Evolutionary conservation across 371 early-diverging fungal species (phyloP).

Genomic region (Phascolomyces articulosus): DNA sequence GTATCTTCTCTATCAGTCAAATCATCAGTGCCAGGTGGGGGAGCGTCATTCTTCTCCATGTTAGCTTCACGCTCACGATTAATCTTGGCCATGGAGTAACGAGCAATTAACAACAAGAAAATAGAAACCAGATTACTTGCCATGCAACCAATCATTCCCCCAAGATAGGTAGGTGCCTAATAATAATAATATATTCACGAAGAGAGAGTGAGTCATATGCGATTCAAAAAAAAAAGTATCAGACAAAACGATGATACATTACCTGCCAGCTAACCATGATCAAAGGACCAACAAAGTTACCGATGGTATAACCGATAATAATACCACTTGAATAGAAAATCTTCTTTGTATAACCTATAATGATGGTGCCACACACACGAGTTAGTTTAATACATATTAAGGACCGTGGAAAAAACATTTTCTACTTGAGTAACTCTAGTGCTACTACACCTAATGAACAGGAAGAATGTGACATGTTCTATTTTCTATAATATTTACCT

Average conservation of each 20-base stretch:
- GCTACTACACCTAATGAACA: too few species aligned
- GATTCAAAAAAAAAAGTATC: too few species aligned
- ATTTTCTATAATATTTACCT: slow-evolving; percentile 29
- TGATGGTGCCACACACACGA: too few species aligned
- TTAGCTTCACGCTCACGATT: slow-evolving; percentile 13
- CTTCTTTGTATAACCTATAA: slow-evolving; percentile 34
- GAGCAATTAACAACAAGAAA: slow-evolving; percentile 17
- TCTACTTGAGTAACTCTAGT: too few species aligned
- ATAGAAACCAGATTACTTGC: slow-evolving; percentile 10
- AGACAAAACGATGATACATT: too few species aligned
- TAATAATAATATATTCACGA: too few species aligned
- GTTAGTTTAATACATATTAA: too few species aligned
- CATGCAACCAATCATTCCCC: slow-evolving; percentile 20
- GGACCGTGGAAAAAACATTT: too few species aligned
- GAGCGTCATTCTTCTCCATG: not conserved
- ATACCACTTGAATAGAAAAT: slow-evolving; percentile 22
- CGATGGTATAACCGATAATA: slow-evolving; percentile 25
- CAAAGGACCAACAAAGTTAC: slow-evolving; percentile 30
- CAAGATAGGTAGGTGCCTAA: not conserved
- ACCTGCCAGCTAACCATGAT: slow-evolving; percentile 21
- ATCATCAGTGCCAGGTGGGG: slow-evolving; percentile 11
- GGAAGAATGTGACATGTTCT: too few species aligned
- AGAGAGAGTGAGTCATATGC: too few species aligned
- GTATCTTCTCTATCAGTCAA: slow-evolving; percentile 27
- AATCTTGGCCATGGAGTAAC: slow-evolving; percentile 18